These are phyloP conservation scores for Nyssa sinensis DNA, from an alignment of 148 eudicot genomes.

Conservation along the genomic window DNA sequence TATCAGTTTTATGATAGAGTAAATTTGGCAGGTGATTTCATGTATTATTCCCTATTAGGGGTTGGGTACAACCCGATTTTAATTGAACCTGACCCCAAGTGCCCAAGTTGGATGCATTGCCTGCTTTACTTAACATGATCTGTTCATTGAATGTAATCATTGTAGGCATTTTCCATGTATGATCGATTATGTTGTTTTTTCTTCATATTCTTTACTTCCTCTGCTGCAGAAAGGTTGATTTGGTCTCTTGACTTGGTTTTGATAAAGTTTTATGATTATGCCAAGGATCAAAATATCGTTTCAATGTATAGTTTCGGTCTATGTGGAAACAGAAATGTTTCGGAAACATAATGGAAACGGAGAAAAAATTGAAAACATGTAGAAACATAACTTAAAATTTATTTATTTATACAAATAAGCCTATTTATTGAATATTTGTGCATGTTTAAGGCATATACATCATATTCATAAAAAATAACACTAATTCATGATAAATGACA, in stretches of 20 bases:
- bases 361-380: too few relatives aligned
- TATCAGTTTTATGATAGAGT: not conserved
- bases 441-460: too few relatives aligned
- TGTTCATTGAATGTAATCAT: not conserved
- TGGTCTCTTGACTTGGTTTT: not conserved
- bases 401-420: too few relatives aligned
- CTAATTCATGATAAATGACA: too few relatives aligned
- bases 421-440: too few relatives aligned
- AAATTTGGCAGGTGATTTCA: not conserved
- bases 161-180: not conserved
- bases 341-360: too few relatives aligned
- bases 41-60: not conserved
- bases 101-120: not conserved
- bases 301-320: too few relatives aligned
- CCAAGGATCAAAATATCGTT: too few relatives aligned
- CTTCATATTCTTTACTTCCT: not conserved
- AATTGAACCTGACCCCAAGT: not conserved
- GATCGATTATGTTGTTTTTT: too few relatives aligned
- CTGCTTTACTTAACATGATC: not conserved
- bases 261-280: not conserved
- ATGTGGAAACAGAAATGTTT: too few relatives aligned
- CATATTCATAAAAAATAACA: too few relatives aligned
- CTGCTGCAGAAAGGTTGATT: not conserved
- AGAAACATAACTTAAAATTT: too few relatives aligned
- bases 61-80: not conserved